Conservation (phyloP, 148 eudicot genomes). For the Fallopia convolvulus region DNA sequence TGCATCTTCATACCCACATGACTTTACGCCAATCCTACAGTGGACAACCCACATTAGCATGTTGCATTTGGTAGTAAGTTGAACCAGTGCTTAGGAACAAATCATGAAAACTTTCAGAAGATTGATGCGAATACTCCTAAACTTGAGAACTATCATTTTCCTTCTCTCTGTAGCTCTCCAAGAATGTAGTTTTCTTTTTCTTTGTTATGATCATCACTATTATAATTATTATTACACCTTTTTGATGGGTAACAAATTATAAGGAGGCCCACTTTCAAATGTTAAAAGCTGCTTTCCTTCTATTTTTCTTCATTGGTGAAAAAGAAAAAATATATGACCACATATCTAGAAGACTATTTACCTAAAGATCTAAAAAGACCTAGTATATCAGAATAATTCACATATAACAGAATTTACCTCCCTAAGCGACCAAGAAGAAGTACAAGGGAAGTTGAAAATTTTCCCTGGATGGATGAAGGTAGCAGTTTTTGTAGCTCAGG, state of each 20-base stretch:
- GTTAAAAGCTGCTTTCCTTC: not conserved
- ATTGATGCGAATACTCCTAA: not conserved
- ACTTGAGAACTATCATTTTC: not conserved
- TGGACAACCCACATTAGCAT: not conserved
- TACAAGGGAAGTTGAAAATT: constrained; percentile 28
- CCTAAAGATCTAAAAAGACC: not conserved
- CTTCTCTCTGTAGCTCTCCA: not conserved
- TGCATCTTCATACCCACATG: constrained; percentile 41
- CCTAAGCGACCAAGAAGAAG: constrained; percentile 60
- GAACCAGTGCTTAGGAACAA: not conserved
- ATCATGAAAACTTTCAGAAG: too few species aligned
- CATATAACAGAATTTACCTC: constrained; percentile 33
- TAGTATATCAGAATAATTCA: too few species aligned
- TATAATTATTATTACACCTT: not conserved
- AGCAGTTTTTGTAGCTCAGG: constrained; percentile 32
- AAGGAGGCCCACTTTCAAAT: not conserved
- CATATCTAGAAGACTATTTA: not conserved
- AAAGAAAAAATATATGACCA: not conserved
- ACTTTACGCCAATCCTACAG: constrained; percentile 50
- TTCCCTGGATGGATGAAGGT: constrained; percentile 30
- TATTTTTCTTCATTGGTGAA: not conserved
- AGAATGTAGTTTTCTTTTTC: not conserved
- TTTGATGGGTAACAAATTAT: not conserved
- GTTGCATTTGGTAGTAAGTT: not conserved
- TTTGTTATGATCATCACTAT: not conserved